Evolutionary conservation across 352 stramenopile species (phyloP), one percentile per base, ranked within the genome.

Genomic region (Globisporangium canariense): DNA sequence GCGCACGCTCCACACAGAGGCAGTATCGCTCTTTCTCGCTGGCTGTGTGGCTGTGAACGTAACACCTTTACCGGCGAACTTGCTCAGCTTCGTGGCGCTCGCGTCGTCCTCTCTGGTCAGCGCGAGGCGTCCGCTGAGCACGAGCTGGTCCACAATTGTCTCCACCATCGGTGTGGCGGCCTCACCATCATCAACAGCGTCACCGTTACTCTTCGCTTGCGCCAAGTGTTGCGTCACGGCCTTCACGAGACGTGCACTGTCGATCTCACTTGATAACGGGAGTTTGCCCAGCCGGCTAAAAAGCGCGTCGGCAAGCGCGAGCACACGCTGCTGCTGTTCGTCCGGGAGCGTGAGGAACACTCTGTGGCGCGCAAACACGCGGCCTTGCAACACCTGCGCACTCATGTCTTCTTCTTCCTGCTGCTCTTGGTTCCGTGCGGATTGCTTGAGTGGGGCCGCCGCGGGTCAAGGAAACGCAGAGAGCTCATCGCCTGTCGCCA

Each of bases 341-440:
- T 46, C 40, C 22, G 60, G 38, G 49, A 56, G 40, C 25, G 32
- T 3, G 45, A 53, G 18, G 46, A 62, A 62, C 41, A 28, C 43
- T 7, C 43, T 41, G 4, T 38, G 56, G 25, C 56, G 56, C 28
- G 41, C 56, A 36, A 62, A 62, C 14, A 62, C 56, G 56, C 56
- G 56, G 4, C 56, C 56, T 14, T 51, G 40, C 11, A 62, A 22
- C 28, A 50, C n/a, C n/a, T n/a, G n/a, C n/a, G n/a, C n/a, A 36
- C 53, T 18, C 34, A 45, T 45, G 40, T 9, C 36, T 45, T 45
- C 30, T 34, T 34, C 30, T 45, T 14, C 10, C 40, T 45, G 40
- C 10, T 4, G 7, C 11, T 45, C 40, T 45, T 45, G 40, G 40
- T 45, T 1, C 14, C 40, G 40, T 45, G 40, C 10, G 36, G 36